Evolutionary conservation across 768 basidiomycete species (phyloP).

Genomic region (Russula sp.): DNA sequence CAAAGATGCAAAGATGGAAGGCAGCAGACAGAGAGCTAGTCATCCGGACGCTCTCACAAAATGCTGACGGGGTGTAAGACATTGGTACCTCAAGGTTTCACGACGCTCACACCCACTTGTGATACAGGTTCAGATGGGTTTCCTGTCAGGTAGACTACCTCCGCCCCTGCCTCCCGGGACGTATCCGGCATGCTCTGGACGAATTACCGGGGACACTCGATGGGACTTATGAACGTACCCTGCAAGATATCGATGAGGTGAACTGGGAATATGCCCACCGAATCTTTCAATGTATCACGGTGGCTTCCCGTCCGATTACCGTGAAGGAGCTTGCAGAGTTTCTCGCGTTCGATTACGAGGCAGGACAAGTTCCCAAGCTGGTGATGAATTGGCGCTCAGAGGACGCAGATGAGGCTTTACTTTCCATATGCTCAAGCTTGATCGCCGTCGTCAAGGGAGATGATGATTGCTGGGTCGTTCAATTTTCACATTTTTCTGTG

Average conservation of each 20-base stretch:
- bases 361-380: not conserved
- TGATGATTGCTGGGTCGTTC: not conserved
- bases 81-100: not conserved
- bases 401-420: not conserved
- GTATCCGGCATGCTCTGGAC: not conserved
- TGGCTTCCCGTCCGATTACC: not conserved
- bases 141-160: conserved; percentile 1
- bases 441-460: not conserved
- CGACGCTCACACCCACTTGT: not conserved
- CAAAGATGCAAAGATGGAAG: too few relatives aligned
- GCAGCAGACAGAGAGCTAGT: too few relatives aligned
- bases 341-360: not conserved
- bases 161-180: not conserved
- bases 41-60: too few relatives aligned
- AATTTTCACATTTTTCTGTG: conserved; percentile 14
- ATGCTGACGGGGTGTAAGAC: too few relatives aligned
- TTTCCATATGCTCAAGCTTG: not conserved
- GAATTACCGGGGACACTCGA: not conserved
- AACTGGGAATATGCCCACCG: conserved; percentile 1
- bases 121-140: conserved; percentile 4
- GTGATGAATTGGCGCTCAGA: conserved; percentile 1
- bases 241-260: not conserved
- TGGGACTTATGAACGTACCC: not conserved
- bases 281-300: conserved; percentile 1
- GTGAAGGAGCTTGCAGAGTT: conserved; percentile 7